Conservation (phyloP, 495 filamentous ascomycete genomes). For the Xylaria bambusicola region DNA sequence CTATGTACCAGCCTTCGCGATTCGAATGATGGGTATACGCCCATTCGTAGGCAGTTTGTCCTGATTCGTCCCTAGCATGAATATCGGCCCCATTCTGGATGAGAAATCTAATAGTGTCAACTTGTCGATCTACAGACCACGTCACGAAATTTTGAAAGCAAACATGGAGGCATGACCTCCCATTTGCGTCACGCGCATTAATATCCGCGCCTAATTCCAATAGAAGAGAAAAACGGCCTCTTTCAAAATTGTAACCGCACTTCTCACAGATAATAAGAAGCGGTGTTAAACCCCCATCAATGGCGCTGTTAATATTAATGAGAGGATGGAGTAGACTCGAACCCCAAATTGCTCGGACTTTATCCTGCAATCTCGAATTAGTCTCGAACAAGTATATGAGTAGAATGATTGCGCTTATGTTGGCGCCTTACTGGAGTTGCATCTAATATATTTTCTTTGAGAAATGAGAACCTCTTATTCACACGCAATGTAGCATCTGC, state of each 20-base stretch:
- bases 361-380: too few relatives aligned
- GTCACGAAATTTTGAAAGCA: neutral
- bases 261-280: neutral
- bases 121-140: neutral
- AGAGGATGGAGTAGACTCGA: too few relatives aligned
- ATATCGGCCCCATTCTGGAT: neutral
- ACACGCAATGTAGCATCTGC: neutral
- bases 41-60: neutral
- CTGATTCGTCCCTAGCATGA: neutral
- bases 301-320: too few relatives aligned
- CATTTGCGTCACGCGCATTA: neutral
- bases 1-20: neutral
- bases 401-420: too few relatives aligned
- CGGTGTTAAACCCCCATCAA: too few relatives aligned
- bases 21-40: too few relatives aligned
- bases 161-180: neutral
- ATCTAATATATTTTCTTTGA: too few relatives aligned
- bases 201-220: neutral
- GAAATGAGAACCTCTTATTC: neutral
- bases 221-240: neutral
- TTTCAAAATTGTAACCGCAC: neutral
- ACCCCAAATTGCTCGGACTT: too few relatives aligned
- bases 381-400: too few relatives aligned
- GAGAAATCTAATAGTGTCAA: neutral
- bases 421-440: neutral